Percentiles rank a stretch among this genome's conserved stretches.
phyloP scores from a whole-genome alignment of 2,329 filamentous ascomycete species.

The Calonectria montana region DNA sequence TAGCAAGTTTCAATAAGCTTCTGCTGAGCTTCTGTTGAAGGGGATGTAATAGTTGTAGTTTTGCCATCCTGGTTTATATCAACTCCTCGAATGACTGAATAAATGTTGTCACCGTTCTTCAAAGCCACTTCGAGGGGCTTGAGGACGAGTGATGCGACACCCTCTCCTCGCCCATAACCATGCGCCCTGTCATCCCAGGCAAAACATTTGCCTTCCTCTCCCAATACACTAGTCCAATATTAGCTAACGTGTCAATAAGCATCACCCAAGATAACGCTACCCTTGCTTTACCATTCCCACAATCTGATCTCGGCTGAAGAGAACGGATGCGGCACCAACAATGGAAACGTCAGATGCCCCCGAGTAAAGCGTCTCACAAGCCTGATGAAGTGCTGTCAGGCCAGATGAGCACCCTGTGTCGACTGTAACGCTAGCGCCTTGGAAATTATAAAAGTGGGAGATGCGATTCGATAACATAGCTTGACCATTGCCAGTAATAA shows the following conservation, averaged over 20 bases:
- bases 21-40: background rate
- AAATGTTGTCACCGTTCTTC: conserved; percentile 9
- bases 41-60: background rate
- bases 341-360: conserved; percentile 25
- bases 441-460: conserved; percentile 17
- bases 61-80: conserved; percentile 24
- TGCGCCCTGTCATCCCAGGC: conserved; percentile 26
- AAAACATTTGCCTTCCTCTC: background rate
- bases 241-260: background rate
- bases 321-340: conserved; percentile 22
- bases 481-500: background rate
- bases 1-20: background rate
- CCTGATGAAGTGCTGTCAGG: conserved; percentile 4
- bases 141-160: conserved; percentile 21
- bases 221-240: conserved; percentile 11
- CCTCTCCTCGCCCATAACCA: conserved; percentile 32
- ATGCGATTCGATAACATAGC: conserved; percentile 32
- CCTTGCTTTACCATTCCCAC: conserved; percentile 3
- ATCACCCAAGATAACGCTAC: background rate
- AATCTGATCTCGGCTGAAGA: conserved; percentile 15
- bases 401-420: conserved; percentile 16
- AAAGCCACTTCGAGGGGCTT: conserved; percentile 22
- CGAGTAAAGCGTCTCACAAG: background rate
- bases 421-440: conserved; percentile 8
- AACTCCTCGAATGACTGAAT: conserved; percentile 8